These are phyloP conservation scores for Aspergillus candidus DNA, from an alignment of 2,329 filamentous ascomycete species.

Conservation along the genomic window DNA sequence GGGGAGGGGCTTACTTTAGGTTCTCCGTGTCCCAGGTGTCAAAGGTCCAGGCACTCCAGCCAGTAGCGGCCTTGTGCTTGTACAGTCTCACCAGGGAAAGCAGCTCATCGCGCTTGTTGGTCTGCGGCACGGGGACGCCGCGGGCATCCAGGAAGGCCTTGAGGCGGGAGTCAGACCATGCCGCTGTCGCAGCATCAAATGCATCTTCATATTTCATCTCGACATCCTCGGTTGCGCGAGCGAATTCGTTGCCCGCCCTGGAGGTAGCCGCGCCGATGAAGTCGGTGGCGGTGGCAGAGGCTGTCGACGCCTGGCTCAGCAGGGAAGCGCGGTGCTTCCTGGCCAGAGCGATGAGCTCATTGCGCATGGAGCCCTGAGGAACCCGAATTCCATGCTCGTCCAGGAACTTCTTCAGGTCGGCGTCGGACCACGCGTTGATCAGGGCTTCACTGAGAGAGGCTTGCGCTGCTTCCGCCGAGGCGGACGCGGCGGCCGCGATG, in stretches of 20 bases:
- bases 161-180: constrained; percentile 70
- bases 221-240: constrained; percentile 66
- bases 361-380: constrained; percentile 83
- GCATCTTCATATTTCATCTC: constrained; percentile 57
- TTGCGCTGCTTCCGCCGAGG: constrained; percentile 64
- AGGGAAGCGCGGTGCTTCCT: constrained; percentile 75
- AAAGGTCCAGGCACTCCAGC: constrained; percentile 70
- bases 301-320: constrained; percentile 45
- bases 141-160: constrained; percentile 74
- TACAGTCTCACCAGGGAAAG: constrained; percentile 68
- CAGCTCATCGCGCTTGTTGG: constrained; percentile 65
- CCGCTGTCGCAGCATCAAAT: constrained; percentile 56
- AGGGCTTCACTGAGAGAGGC: constrained; percentile 73
- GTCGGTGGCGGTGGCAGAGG: constrained; percentile 43
- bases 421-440: constrained; percentile 85
- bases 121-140: constrained; percentile 67
- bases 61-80: constrained; percentile 61
- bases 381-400: constrained; percentile 87
- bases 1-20: constrained; percentile 47
- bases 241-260: constrained; percentile 68
- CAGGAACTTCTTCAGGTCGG: constrained; percentile 81
- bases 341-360: constrained; percentile 82
- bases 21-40: constrained; percentile 70
- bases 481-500: constrained; percentile 54
- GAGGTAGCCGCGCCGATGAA: constrained; percentile 65